Percentiles rank a stretch among this genome's conserved stretches.
Evolutionary conservation across 805 yeast genomes (phyloP).

Genomic region (Starmerella gropengiesseri): DNA sequence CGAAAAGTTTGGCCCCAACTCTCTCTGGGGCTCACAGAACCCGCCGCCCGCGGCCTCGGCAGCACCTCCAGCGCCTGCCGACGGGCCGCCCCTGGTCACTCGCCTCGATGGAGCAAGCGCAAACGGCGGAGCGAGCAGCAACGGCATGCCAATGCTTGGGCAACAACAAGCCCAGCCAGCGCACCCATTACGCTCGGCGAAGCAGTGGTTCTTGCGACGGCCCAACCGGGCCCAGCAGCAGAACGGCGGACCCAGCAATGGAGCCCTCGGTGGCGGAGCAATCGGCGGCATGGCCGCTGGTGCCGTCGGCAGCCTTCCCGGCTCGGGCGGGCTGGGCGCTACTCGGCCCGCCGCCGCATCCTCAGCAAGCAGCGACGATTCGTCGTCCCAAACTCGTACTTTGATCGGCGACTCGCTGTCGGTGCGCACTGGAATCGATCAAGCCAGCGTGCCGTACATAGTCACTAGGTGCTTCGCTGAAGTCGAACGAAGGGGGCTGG

Average conservation of each 20-base stretch:
- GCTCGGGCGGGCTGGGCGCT: too few species aligned
- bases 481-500: conserved; percentile 68
- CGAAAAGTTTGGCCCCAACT: conserved; percentile 27
- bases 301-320: conserved; percentile 2
- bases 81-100: conserved; percentile 13
- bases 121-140: background rate
- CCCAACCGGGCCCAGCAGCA: conserved; percentile 9
- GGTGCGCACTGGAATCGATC: conserved; percentile 52
- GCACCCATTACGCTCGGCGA: conserved; percentile 13
- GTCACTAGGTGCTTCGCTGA: conserved; percentile 61
- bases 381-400: background rate
- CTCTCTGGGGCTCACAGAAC: conserved; percentile 20
- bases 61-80: background rate
- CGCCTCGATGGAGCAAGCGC: conserved; percentile 8
- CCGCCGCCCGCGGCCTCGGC: conserved; percentile 3
- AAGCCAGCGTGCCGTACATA: conserved; percentile 51
- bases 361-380: background rate
- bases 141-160: too few species aligned
- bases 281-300: conserved; percentile 5
- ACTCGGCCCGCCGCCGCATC: too few species aligned
- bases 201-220: conserved; percentile 19
- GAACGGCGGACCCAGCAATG: background rate
- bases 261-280: background rate
- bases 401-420: conserved; percentile 42
- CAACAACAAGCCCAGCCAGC: conserved; percentile 10